A percentile compares a stretch with the other conserved stretches of the same genome.
phyloP scores from a whole-genome alignment of 1,284 basidiomycete genomes.

The Trichosporon sp. region DNA sequence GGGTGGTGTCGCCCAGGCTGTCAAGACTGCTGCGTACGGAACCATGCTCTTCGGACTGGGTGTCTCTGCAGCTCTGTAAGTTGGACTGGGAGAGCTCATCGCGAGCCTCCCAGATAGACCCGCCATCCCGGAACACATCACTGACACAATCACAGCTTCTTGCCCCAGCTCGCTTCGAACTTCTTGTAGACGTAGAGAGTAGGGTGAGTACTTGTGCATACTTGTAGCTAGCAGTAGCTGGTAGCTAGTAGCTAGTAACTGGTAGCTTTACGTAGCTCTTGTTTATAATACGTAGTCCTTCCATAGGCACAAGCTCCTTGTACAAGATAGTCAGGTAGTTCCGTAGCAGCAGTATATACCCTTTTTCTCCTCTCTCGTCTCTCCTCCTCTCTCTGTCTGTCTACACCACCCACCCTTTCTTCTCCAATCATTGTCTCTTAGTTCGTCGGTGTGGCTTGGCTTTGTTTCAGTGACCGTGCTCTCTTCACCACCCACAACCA shows the following conservation, averaged over 20 bases:
- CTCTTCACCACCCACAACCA: not conserved
- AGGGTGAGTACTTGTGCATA: constrained; percentile 2
- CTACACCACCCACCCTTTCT: not conserved
- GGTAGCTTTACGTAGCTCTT: not conserved
- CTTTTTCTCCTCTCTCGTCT: not conserved
- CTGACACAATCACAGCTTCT: not conserved
- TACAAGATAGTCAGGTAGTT: not conserved
- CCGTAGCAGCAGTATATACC: not conserved
- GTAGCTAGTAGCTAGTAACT: not conserved
- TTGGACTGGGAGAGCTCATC: no score
- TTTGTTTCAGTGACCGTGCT: not conserved
- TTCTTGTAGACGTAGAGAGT: not conserved
- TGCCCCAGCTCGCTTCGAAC: constrained; percentile 5
- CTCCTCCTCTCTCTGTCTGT: not conserved
- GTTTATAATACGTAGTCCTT: not conserved
- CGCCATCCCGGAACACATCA: no score
- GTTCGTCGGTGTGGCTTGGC: constrained; percentile 3
- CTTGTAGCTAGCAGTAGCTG: not conserved
- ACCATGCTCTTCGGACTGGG: constrained; percentile 45
- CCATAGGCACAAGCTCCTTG: not conserved
- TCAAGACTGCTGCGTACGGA: constrained; percentile 41
- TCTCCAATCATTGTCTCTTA: constrained; percentile 1
- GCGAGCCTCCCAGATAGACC: no score
- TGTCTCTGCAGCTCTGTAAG: constrained; percentile 40
- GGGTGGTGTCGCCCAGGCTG: constrained; percentile 22